phyloP scores from a whole-genome alignment of 345 rosid species.

The Populus simonii region DNA sequence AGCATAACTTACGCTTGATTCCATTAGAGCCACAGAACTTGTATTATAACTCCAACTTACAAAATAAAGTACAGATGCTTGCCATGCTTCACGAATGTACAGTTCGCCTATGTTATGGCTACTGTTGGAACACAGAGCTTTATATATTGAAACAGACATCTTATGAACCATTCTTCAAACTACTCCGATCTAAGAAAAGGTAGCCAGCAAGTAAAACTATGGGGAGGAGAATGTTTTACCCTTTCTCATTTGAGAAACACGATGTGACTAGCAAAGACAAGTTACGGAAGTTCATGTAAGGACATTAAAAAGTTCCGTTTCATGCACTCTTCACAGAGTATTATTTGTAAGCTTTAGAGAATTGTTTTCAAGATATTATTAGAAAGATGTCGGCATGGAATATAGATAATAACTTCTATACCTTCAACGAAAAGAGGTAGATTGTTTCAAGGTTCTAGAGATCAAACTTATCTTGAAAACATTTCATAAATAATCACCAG shows the following conservation, averaged over 20 bases:
- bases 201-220: too few relatives aligned
- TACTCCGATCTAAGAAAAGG: too few relatives aligned
- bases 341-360: too few relatives aligned
- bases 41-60: too few relatives aligned
- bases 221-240: not conserved
- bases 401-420: too few relatives aligned
- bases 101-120: not conserved
- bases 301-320: not conserved
- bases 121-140: not conserved
- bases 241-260: not conserved
- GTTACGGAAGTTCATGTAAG: not conserved
- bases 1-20: too few relatives aligned
- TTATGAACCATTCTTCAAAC: not conserved
- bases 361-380: too few relatives aligned
- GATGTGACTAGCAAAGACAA: not conserved
- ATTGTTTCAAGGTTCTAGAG: too few relatives aligned
- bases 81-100: not conserved
- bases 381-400: too few relatives aligned
- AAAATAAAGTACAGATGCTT: not conserved
- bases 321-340: too few relatives aligned
- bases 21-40: too few relatives aligned
- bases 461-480: not conserved
- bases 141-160: not conserved
- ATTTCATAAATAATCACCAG: not conserved
- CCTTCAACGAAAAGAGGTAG: too few relatives aligned